A percentile compares a stretch with the other conserved stretches of the same genome.
These are phyloP conservation scores for Podaxis sp. DNA, from an alignment of 768 basidiomycete species.

Conservation along the genomic window DNA sequence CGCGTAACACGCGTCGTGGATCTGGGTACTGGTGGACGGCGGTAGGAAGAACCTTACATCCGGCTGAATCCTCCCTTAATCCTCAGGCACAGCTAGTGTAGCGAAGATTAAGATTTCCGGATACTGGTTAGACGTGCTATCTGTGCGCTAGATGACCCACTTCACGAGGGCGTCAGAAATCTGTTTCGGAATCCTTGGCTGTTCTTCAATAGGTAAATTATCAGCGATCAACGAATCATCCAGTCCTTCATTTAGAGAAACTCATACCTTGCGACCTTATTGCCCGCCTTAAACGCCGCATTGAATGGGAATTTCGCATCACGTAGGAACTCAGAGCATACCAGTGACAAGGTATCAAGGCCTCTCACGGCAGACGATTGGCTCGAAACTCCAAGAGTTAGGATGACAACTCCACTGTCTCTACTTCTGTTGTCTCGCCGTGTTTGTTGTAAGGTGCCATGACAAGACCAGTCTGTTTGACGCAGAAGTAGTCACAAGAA, in stretches of 20 bases:
- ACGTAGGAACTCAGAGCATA: background rate
- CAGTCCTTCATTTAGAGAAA: background rate
- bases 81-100: conserved; percentile 9
- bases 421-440: background rate
- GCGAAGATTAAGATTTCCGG: background rate
- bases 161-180: background rate
- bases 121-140: background rate
- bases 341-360: background rate
- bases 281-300: background rate
- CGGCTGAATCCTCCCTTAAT: background rate
- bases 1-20: conserved; percentile 5
- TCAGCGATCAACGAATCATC: too few species aligned
- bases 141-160: background rate
- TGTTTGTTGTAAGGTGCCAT: background rate
- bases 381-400: background rate
- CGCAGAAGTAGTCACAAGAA: background rate
- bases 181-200: background rate
- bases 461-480: background rate
- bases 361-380: background rate
- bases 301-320: background rate
- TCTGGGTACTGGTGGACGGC: background rate
- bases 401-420: background rate
- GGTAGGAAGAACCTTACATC: conserved; percentile 5
- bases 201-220: too few species aligned
- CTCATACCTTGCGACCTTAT: background rate